Percentiles rank a stretch among this genome's conserved stretches.
Evolutionary conservation across 2,329 filamentous ascomycete genomes (phyloP).

Genomic region (Tolypocladium endophyticum): DNA sequence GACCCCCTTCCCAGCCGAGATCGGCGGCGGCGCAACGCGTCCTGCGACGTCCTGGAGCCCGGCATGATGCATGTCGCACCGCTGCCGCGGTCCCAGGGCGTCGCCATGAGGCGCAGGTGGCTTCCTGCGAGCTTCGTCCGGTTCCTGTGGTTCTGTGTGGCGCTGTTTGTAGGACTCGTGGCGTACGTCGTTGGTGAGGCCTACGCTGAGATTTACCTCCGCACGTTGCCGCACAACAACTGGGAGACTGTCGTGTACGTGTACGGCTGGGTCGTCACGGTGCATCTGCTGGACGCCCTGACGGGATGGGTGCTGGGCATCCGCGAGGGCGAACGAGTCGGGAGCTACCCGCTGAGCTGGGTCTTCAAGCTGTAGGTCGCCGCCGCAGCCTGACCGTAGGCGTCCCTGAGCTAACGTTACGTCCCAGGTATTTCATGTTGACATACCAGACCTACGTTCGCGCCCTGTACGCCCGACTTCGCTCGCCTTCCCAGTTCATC

Average conservation of each 20-base stretch:
- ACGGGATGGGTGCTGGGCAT: conserved; percentile 59
- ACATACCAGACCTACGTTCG: conserved; percentile 65
- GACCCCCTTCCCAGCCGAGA: conserved; percentile 25
- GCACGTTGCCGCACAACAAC: conserved; percentile 55
- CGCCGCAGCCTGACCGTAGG: neutral
- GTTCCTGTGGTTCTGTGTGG: conserved; percentile 60
- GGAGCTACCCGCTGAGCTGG: conserved; percentile 61
- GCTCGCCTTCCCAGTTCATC: conserved; percentile 54
- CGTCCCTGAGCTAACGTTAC: neutral
- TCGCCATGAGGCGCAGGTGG: conserved; percentile 41
- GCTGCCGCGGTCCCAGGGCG: conserved; percentile 16
- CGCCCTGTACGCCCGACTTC: conserved; percentile 56
- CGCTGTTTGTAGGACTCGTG: conserved; percentile 50
- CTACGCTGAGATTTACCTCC: conserved; percentile 58
- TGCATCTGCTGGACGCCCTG: conserved; percentile 52
- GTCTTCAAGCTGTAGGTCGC: conserved; percentile 54
- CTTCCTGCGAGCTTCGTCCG: conserved; percentile 56
- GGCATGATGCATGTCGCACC: conserved; percentile 17
- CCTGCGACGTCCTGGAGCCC: conserved; percentile 24
- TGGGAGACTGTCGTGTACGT: conserved; percentile 59
- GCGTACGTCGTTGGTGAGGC: conserved; percentile 59
- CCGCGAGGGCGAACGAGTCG: conserved; percentile 54
- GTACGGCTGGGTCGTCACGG: conserved; percentile 59
- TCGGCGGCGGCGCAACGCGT: conserved; percentile 10
- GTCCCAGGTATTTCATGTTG: conserved; percentile 49